These are phyloP conservation scores for Leishmania tarentolae DNA, from an alignment of 208 protist genomes.

Conservation along the genomic window DNA sequence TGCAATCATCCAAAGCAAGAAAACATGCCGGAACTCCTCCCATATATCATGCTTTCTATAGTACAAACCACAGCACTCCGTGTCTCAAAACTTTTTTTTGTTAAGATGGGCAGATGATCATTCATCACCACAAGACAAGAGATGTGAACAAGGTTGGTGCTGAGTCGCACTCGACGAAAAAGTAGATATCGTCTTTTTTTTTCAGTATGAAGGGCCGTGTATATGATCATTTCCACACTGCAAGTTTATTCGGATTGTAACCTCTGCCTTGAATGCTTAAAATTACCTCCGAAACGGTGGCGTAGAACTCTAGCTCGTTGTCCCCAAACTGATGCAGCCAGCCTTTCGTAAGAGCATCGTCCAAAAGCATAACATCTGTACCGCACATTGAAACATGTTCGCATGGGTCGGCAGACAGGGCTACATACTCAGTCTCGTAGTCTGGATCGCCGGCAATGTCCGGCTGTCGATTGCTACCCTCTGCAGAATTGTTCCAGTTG, in stretches of 20 bases:
- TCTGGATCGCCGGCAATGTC: conserved; percentile 29
- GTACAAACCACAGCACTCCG: neutral
- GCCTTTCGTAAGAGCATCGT: conserved; percentile 72
- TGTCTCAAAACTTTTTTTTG: neutral
- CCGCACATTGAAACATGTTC: conserved; percentile 76
- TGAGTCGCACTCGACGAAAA: neutral
- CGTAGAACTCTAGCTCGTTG: conserved; percentile 79
- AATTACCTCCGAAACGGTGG: conserved; percentile 58
- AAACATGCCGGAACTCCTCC: neutral
- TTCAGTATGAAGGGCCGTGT: neutral
- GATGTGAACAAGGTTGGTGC: neutral
- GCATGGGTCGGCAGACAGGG: conserved; percentile 57
- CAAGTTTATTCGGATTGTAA: conserved; percentile 77
- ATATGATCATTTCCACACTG: conserved; percentile 31
- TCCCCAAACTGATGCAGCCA: conserved; percentile 59
- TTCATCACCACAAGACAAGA: conserved; percentile 3
- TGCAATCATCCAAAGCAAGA: neutral
- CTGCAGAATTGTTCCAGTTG: conserved; percentile 12
- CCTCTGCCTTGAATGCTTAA: conserved; percentile 66
- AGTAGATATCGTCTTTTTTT: neutral
- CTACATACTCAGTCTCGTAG: conserved; percentile 32
- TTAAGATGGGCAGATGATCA: neutral
- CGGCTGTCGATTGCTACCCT: conserved; percentile 2
- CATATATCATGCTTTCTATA: neutral
- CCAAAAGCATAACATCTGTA: conserved; percentile 83